Conservation (phyloP, 148 eudicot species). For the Diospyros kaki region DNA sequence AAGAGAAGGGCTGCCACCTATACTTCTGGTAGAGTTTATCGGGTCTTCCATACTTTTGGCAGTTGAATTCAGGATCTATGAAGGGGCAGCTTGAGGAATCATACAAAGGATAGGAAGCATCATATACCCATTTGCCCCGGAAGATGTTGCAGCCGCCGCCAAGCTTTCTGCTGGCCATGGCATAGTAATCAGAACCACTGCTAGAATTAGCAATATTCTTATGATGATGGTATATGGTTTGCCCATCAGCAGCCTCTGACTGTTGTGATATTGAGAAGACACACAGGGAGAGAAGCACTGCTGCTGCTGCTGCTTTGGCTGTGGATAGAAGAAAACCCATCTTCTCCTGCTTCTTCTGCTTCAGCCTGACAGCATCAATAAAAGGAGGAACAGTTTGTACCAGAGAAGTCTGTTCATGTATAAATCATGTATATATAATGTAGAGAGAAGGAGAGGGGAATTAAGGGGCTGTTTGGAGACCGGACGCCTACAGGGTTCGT, state of each 20-base stretch:
- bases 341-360: not conserved
- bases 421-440: too few relatives aligned
- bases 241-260: slow-evolving; percentile 16
- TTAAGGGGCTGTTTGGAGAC: too few relatives aligned
- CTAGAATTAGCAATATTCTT: not conserved
- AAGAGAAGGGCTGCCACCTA: slow-evolving; percentile 79
- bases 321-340: slow-evolving; percentile 24
- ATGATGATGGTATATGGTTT: too few relatives aligned
- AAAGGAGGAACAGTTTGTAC: too few relatives aligned
- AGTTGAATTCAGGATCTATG: slow-evolving; percentile 65
- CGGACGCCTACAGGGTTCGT: too few relatives aligned
- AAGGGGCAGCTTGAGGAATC: slow-evolving; percentile 64
- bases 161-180: slow-evolving; percentile 15
- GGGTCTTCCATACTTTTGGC: slow-evolving; percentile 67
- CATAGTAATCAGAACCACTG: slow-evolving; percentile 6
- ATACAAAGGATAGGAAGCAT: slow-evolving; percentile 73
- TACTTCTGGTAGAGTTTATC: slow-evolving; percentile 63
- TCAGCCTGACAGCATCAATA: too few relatives aligned
- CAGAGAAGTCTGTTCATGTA: too few relatives aligned
- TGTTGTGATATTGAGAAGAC: slow-evolving; percentile 10
- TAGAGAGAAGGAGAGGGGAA: too few relatives aligned
- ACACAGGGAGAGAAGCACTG: slow-evolving; percentile 30
- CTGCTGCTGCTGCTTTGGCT: slow-evolving; percentile 10
- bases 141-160: slow-evolving; percentile 50
- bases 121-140: slow-evolving; percentile 88